Percentiles rank a stretch among this genome's conserved stretches.
Evolutionary conservation across 495 filamentous ascomycete genomes (phyloP).

Genomic region (Hypoxylon trugodes): DNA sequence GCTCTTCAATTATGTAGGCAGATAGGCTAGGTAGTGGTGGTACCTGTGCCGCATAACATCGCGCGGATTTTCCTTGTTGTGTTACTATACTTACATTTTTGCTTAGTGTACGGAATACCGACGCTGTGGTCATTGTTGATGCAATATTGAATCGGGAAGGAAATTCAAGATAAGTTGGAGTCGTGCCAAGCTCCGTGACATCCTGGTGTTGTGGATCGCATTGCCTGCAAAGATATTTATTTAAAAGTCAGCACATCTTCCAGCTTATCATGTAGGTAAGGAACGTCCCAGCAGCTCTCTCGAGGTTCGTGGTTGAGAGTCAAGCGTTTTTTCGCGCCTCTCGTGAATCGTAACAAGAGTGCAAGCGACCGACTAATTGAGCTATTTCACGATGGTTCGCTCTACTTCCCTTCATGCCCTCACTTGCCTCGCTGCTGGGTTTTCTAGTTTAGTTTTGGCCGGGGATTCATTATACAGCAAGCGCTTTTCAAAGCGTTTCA

Average conservation of each 20-base stretch:
- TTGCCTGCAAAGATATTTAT: neutral
- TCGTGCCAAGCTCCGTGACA: conserved; percentile 4
- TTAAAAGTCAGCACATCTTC: conserved; percentile 9
- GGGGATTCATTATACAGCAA: conserved; percentile 54
- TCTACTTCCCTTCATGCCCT: conserved; percentile 14
- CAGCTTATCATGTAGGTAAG: neutral
- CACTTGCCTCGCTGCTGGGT: conserved; percentile 18
- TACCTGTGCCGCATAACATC: neutral
- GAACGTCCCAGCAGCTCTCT: neutral
- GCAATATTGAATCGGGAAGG: conserved; percentile 19
- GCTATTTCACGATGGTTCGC: conserved; percentile 25
- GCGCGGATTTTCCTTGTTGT: neutral
- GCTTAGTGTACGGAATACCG: neutral
- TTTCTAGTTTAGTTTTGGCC: conserved; percentile 16
- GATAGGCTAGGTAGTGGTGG: neutral
- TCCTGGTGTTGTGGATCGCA: neutral
- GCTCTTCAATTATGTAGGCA: neutral
- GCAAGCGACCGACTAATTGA: neutral
- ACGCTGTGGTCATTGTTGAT: neutral
- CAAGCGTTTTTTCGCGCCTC: neutral
- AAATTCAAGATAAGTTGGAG: conserved; percentile 7
- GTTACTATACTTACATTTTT: neutral
- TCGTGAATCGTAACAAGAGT: neutral
- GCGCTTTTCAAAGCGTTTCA: conserved; percentile 56
- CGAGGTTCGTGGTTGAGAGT: neutral